Conservation (phyloP, 805 yeast species). For the Metschnikowia hibisci region DNA sequence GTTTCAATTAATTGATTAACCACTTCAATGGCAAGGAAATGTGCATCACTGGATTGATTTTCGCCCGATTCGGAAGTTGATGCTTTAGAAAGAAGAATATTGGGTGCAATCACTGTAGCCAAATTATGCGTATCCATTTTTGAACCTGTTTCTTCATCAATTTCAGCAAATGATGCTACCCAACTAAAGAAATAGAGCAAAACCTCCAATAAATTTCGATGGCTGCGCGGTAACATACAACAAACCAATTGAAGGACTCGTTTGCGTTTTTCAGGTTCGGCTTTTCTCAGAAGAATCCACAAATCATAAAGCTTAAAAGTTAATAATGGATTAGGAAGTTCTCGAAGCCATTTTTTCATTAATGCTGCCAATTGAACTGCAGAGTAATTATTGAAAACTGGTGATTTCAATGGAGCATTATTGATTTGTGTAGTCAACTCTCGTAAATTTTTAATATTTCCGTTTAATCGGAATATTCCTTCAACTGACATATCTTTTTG, state of each 20-base stretch:
- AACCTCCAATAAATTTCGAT: conserved; percentile 85
- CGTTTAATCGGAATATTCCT: conserved; percentile 94
- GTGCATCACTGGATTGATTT: conserved; percentile 54
- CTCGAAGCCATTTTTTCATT: conserved; percentile 86
- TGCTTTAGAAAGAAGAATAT: conserved; percentile 64
- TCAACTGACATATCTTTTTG: conserved; percentile 94
- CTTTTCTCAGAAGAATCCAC: conserved; percentile 68
- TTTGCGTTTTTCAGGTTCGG: conserved; percentile 46
- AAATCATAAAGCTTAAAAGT: conserved; percentile 70
- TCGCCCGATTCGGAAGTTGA: conserved; percentile 22
- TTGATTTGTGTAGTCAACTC: conserved; percentile 73
- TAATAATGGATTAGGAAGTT: conserved; percentile 86
- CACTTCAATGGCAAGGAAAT: conserved; percentile 87
- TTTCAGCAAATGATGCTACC: conserved; percentile 93
- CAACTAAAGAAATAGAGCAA: conserved; percentile 81
- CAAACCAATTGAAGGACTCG: conserved; percentile 60
- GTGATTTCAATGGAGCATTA: conserved; percentile 63
- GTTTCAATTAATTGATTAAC: conserved; percentile 77
- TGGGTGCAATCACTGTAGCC: conserved; percentile 95
- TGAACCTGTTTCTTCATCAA: conserved; percentile 80
- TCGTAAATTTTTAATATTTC: conserved; percentile 80
- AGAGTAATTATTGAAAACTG: conserved; percentile 68
- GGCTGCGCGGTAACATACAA: conserved; percentile 73
- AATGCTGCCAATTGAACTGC: conserved; percentile 93
- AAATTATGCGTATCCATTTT: conserved; percentile 95